Percentiles rank a stretch among this genome's conserved stretches.
Evolutionary conservation across 805 yeast species (phyloP).

Genomic region (Cyberlindnera americana): DNA sequence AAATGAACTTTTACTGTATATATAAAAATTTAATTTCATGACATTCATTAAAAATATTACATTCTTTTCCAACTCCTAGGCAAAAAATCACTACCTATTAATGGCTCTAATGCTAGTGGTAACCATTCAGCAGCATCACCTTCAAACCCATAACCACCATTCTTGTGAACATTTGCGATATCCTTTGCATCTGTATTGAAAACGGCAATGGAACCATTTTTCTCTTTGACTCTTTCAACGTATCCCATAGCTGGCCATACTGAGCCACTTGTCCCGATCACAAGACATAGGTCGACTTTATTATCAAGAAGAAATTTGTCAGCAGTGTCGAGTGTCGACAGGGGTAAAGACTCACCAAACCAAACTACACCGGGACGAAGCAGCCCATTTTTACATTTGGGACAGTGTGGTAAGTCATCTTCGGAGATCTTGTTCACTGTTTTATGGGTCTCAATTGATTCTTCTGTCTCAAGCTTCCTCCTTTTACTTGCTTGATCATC

Average conservation of each 20-base stretch:
- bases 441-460: background rate
- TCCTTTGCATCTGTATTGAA: conserved; percentile 69
- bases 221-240: conserved; percentile 67
- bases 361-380: conserved; percentile 90
- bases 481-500: too few species aligned
- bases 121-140: conserved; percentile 78
- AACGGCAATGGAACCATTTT: conserved; percentile 81
- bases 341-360: conserved; percentile 88
- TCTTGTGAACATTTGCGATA: conserved; percentile 38
- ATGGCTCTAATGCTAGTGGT: conserved; percentile 62
- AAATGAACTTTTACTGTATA: too few species aligned
- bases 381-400: conserved; percentile 61
- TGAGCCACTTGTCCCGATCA: conserved; percentile 80
- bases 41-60: conserved; percentile 4
- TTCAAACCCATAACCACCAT: conserved; percentile 60
- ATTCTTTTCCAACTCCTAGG: conserved; percentile 27
- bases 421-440: too few species aligned
- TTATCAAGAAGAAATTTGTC: conserved; percentile 60
- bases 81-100: conserved; percentile 32
- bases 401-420: conserved; percentile 68
- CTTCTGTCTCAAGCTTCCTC: background rate
- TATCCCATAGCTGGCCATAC: conserved; percentile 94
- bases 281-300: conserved; percentile 68
- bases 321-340: conserved; percentile 56
- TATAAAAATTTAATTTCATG: background rate